Percentiles rank a stretch among this genome's conserved stretches.
Evolutionary conservation across 2,329 filamentous ascomycete species (phyloP).

Genomic region (Botrytis fabae): DNA sequence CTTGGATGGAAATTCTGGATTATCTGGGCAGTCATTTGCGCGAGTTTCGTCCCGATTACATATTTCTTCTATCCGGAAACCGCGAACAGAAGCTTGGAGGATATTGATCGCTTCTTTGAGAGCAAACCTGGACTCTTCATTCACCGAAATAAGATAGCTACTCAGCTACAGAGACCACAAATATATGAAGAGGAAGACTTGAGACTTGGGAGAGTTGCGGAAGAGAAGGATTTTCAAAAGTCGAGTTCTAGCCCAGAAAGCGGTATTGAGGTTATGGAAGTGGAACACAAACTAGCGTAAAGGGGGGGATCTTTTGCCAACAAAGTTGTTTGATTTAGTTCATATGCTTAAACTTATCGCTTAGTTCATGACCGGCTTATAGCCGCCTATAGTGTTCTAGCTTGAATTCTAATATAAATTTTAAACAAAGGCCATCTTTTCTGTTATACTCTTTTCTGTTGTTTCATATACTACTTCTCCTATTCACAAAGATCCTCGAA

Average conservation of each 20-base stretch:
- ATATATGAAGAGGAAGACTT: slow-evolving; percentile 31
- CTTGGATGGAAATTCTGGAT: slow-evolving; percentile 44
- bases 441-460: neutral
- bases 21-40: slow-evolving; percentile 42
- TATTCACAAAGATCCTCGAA: neutral
- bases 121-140: slow-evolving; percentile 30
- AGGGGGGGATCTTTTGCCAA: neutral
- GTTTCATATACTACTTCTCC: neutral
- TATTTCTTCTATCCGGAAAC: slow-evolving; percentile 56
- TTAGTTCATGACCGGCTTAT: neutral
- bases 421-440: neutral
- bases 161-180: slow-evolving; percentile 28
- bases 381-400: neutral
- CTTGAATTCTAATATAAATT: neutral
- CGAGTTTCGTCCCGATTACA: slow-evolving; percentile 44
- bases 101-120: slow-evolving; percentile 52
- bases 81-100: slow-evolving; percentile 49
- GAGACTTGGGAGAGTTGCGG: slow-evolving; percentile 24
- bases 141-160: slow-evolving; percentile 30
- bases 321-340: neutral
- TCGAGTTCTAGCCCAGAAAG: neutral
- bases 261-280: neutral
- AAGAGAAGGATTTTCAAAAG: slow-evolving; percentile 15
- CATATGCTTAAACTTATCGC: neutral
- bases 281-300: neutral